Base-by-base conservation (phyloP, 805 yeast genomes). In the Metschnikowia noctiluminum region DNA sequence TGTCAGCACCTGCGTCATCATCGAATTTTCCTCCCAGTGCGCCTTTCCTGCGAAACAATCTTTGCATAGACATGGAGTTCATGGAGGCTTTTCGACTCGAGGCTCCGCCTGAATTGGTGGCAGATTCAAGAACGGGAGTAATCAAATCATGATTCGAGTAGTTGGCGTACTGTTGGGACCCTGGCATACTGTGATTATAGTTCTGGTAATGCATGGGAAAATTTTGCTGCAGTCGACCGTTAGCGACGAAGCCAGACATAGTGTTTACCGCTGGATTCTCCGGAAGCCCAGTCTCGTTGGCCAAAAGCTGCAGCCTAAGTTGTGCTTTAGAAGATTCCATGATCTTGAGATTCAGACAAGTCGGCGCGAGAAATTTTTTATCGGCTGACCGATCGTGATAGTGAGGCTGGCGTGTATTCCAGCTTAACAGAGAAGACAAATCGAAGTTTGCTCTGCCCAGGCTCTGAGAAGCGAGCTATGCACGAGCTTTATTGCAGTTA, bases 21-120 rank as follows among this genome's bases (percentile, higher is more conserved):
- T 70, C 73, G 38, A 70, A 71, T 16, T 60, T 62, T 6, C 56
- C 64, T 13, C 60, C 65, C 37, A 39, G 43, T 14, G 49, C 63
- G n/a, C 56, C 59, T 48, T 69, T 72, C 32, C 78, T 62, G 38
- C 69, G 65, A 60, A 80, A 76, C 42, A 78, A 62, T 45, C 65
- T 66, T 42, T 74, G 68, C 57, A 77, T 64, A 7, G 73, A 57
- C 51, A 48, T 32, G 5, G 75, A 69, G 10, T 73, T 69, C 55
- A 71, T 53, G 28, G 74, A 69, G 7, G 72, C 69, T 45, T 68
- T 69, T 13, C 76, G 49, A 38, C 67, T 57, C n/a, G 55, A 43
- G 10, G 51, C 9, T 12, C 40, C 43, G 6, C 45, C 36, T 6
- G 36, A 13, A 15, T 42, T 16, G 1, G 38, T 35, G 8, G 37